A percentile compares a stretch with the other conserved stretches of the same genome.
Conservation (phyloP, 2,329 filamentous ascomycete genomes). For the Sclerotinia glacialis region DNA sequence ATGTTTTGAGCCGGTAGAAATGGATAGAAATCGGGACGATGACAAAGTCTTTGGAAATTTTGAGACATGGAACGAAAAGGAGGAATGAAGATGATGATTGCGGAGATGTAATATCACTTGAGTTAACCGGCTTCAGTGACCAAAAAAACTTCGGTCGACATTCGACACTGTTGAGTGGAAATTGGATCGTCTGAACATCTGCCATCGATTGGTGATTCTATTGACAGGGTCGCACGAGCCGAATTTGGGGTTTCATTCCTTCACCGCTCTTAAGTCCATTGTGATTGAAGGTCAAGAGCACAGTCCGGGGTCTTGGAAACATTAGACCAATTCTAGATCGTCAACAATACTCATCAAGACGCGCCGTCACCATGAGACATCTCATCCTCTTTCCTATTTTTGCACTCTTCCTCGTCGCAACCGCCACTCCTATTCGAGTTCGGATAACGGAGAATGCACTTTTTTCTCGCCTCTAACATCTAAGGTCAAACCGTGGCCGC, state of each 20-base stretch:
- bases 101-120: neutral
- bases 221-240: neutral
- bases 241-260: neutral
- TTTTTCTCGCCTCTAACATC: rapidly evolving
- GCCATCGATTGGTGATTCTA: neutral
- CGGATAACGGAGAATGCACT: neutral
- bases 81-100: neutral
- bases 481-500: no score
- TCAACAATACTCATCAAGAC: no score
- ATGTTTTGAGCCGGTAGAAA: no score
- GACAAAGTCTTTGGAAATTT: neutral
- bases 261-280: neutral
- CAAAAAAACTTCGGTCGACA: neutral
- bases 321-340: neutral
- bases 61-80: neutral
- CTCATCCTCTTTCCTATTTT: neutral
- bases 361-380: neutral
- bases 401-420: neutral
- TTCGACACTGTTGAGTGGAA: neutral
- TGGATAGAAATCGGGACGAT: no score
- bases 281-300: neutral
- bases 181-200: neutral
- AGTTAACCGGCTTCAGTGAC: neutral
- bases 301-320: neutral
- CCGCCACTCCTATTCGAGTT: no score